A percentile compares a stretch with the other conserved stretches of the same genome.
Evolutionary conservation across 1,139 yeast genomes (phyloP).

Genomic region (Candida dubliniensis): DNA sequence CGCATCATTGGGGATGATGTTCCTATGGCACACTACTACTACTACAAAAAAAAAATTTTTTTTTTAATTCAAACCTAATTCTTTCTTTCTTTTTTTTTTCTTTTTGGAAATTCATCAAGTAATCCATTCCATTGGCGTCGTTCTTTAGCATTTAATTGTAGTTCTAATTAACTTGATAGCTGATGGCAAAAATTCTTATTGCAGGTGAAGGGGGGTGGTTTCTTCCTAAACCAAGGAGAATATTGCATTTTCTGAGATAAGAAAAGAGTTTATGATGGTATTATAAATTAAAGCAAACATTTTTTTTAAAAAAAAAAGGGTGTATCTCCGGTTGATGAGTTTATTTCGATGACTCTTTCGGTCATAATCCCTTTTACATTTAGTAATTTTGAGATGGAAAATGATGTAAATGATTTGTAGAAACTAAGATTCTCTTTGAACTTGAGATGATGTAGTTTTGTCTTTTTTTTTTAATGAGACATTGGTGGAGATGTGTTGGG

Average conservation of each 20-base stretch:
- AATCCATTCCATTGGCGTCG: constrained; percentile 43
- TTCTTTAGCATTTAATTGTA: constrained; percentile 15
- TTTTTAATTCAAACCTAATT: constrained; percentile 1
- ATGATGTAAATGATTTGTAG: neutral
- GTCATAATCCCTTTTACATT: constrained; percentile 47
- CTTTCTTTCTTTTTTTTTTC: constrained; percentile 5
- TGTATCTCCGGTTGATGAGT: constrained; percentile 52
- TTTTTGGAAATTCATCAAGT: constrained; percentile 6
- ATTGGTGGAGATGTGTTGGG: too few relatives aligned
- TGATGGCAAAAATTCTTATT: constrained; percentile 15
- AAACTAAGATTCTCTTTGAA: too few relatives aligned
- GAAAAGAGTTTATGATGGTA: constrained; percentile 17
- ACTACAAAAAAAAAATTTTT: constrained; percentile 6
- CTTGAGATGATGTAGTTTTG: too few relatives aligned
- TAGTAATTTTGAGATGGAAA: constrained; percentile 1
- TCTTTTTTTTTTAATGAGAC: too few relatives aligned
- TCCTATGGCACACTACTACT: too few relatives aligned
- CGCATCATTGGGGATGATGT: too few relatives aligned
- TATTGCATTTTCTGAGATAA: constrained; percentile 12
- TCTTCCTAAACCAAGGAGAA: constrained; percentile 6
- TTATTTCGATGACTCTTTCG: constrained; percentile 40
- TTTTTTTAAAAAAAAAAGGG: constrained; percentile 24
- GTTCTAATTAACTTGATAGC: constrained; percentile 37
- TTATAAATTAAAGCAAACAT: constrained; percentile 21
- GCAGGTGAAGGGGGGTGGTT: neutral